Conservation (phyloP, 495 filamentous ascomycete genomes). For the Oleoguttula mirabilis region DNA sequence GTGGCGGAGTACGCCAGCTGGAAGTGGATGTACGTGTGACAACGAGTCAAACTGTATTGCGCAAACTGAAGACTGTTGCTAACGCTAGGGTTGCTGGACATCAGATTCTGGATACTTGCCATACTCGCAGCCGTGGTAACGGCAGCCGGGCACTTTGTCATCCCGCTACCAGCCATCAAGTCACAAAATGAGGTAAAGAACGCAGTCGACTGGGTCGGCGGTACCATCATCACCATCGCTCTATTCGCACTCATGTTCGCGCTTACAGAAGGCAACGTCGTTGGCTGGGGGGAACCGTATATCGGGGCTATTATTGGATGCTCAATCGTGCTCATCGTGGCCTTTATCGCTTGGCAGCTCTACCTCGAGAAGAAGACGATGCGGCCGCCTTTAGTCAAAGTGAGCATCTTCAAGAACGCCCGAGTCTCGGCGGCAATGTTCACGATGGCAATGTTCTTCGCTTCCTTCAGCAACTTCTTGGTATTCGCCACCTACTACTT, state of each 20-base stretch:
- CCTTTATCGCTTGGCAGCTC: conserved; percentile 57
- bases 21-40: conserved; percentile 53
- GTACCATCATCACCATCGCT: conserved; percentile 27
- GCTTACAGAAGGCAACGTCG: conserved; percentile 50
- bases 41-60: too few species aligned
- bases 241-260: conserved; percentile 46
- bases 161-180: conserved; percentile 20
- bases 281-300: conserved; percentile 58
- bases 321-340: conserved; percentile 43
- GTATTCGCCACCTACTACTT: conserved; percentile 52
- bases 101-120: conserved; percentile 31
- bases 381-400: conserved; percentile 45
- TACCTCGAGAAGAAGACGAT: conserved; percentile 38
- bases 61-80: too few species aligned
- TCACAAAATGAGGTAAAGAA: conserved; percentile 10
- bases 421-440: conserved; percentile 47
- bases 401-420: conserved; percentile 41
- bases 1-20: conserved; percentile 43
- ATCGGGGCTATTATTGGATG: conserved; percentile 51
- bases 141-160: conserved; percentile 25
- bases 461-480: conserved; percentile 46
- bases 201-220: conserved; percentile 29
- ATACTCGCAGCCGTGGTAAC: conserved; percentile 23
- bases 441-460: conserved; percentile 49
- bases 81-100: too few species aligned